Conservation (phyloP, 305 asterid genomes). For the Fraxinus angustifolia region DNA sequence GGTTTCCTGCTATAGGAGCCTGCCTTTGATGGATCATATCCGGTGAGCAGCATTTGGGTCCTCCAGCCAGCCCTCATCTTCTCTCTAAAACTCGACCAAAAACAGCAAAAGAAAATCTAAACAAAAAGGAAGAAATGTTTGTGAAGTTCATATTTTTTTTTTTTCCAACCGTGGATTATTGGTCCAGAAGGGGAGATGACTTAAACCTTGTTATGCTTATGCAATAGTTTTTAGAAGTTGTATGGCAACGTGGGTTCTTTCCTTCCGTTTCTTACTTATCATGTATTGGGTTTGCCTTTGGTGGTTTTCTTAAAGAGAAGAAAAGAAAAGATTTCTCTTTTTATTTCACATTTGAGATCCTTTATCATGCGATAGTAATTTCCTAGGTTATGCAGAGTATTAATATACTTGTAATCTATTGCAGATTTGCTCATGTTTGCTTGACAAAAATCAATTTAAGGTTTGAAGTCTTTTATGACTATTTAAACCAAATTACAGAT, state of each 20-base stretch:
- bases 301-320: background rate
- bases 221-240: background rate
- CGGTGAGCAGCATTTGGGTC: background rate
- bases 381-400: background rate
- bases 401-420: background rate
- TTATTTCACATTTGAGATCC: background rate
- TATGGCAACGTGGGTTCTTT: background rate
- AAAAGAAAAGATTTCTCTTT: background rate
- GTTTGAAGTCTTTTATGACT: slow-evolving; percentile 13
- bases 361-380: background rate
- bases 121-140: background rate
- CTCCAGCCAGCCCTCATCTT: background rate
- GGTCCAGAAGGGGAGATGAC: background rate
- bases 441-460: slow-evolving; percentile 7
- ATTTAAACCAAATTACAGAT: background rate
- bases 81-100: background rate
- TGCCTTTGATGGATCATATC: background rate
- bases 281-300: background rate
- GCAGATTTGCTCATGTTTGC: slow-evolving; percentile 5
- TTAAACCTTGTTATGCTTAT: background rate
- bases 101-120: background rate
- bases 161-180: background rate
- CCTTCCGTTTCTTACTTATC: background rate
- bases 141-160: background rate
- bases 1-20: background rate